Conservation (phyloP, 805 yeast genomes). For the Pichia manshurica region DNA sequence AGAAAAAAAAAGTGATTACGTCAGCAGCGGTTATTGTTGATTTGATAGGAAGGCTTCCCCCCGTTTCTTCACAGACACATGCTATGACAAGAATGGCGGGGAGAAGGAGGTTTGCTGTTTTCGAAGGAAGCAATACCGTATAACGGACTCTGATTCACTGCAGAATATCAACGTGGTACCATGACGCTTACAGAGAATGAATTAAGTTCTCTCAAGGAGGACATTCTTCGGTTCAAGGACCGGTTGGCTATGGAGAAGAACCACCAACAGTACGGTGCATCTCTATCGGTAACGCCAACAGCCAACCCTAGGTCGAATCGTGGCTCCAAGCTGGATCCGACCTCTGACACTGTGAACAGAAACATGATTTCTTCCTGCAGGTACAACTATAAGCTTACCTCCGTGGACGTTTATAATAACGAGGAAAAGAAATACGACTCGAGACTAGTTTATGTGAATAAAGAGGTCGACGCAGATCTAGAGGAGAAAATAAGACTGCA, state of each 20-base stretch:
- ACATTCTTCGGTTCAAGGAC: conserved; percentile 22
- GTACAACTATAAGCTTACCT: conserved; percentile 19
- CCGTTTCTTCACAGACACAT: not conserved
- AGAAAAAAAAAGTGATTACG: not conserved
- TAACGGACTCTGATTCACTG: no score
- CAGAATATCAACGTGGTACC: no score
- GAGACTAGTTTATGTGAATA: conserved; percentile 23
- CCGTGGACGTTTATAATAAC: conserved; percentile 17
- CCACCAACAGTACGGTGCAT: conserved; percentile 15
- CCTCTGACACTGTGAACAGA: conserved; percentile 22
- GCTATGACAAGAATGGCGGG: not conserved
- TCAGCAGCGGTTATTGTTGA: no score
- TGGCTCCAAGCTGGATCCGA: conserved; percentile 27
- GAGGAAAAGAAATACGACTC: conserved; percentile 17
- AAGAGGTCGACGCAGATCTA: conserved; percentile 18
- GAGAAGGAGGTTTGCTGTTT: no score
- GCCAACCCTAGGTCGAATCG: conserved; percentile 18
- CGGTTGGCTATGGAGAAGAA: conserved; percentile 11
- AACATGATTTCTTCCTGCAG: conserved; percentile 22
- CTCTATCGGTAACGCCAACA: conserved; percentile 14
- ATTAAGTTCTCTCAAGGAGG: conserved; percentile 13
- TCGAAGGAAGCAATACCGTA: no score
- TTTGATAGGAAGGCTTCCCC: not conserved
- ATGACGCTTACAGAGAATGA: conserved; percentile 9
- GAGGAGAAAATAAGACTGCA: conserved; percentile 24